Evolutionary conservation across 208 protist genomes (phyloP).

Genomic region (Wallacemonas sp.): DNA sequence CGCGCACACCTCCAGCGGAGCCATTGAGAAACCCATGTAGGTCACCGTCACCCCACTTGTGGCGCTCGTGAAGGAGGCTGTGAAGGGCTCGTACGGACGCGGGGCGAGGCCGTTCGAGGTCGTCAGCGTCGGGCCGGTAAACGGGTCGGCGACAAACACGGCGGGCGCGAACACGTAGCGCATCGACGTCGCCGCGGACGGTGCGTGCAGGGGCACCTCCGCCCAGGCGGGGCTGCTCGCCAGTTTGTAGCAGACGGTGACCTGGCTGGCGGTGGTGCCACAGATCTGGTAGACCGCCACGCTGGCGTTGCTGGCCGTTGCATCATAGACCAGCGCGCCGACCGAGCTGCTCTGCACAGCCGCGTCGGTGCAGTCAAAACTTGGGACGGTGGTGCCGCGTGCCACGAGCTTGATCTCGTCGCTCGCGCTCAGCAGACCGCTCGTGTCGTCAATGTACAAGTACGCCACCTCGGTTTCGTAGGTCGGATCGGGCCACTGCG

Average conservation of each 20-base stretch:
- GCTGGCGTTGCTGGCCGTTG: conserved; percentile 40
- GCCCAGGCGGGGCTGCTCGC: conserved; percentile 52
- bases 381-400: conserved; percentile 17
- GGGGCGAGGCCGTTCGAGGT: conserved; percentile 30
- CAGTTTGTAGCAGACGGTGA: conserved; percentile 73
- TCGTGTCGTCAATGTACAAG: conserved; percentile 51
- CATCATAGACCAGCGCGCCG: conserved; percentile 34
- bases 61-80: conserved; percentile 55
- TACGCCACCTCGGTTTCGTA: conserved; percentile 62
- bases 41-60: conserved; percentile 30
- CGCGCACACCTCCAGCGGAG: conserved; percentile 45
- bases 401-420: conserved; percentile 65
- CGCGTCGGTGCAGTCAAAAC: conserved; percentile 62
- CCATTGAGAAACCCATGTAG: conserved; percentile 60
- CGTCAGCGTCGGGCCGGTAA: conserved; percentile 43
- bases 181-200: conserved; percentile 2
- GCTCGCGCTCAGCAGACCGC: conserved; percentile 29
- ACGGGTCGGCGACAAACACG: conserved; percentile 43
- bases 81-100: conserved; percentile 77
- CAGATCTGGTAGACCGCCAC: conserved; percentile 66
- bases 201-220: conserved; percentile 65
- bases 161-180: conserved; percentile 61
- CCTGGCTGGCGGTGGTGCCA: conserved; percentile 24
- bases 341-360: conserved; percentile 42
- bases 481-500: conserved; percentile 34